These are phyloP conservation scores for Cladosporium halotolerans DNA, from an alignment of 2,329 filamentous ascomycete genomes.

Conservation along the genomic window DNA sequence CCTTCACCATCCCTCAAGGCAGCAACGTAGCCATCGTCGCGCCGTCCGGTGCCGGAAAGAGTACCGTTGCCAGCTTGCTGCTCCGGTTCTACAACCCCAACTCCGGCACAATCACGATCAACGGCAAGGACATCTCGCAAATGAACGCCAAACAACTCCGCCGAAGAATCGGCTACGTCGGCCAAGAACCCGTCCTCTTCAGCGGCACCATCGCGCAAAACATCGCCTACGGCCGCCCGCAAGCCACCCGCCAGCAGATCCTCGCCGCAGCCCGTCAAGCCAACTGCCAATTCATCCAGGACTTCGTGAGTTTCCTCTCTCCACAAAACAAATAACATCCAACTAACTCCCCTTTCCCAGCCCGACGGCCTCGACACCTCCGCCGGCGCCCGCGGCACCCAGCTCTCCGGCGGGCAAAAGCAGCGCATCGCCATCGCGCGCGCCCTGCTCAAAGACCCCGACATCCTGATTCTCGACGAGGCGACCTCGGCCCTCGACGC, in stretches of 20 bases:
- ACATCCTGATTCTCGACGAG: conserved; percentile 95
- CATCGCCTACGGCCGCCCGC: conserved; percentile 82
- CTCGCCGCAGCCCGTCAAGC: conserved; percentile 81
- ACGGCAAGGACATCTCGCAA: conserved; percentile 71
- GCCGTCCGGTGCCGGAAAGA: conserved; percentile 92
- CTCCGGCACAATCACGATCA: conserved; percentile 70
- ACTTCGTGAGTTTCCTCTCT: conserved; percentile 56
- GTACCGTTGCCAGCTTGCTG: conserved; percentile 85
- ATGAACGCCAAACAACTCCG: conserved; percentile 94
- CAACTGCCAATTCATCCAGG: conserved; percentile 93
- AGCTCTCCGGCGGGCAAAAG: conserved; percentile 93
- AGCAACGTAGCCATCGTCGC: conserved; percentile 95
- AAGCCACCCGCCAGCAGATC: conserved; percentile 73
- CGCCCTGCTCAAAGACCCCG: conserved; percentile 88
- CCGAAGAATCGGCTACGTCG: conserved; percentile 87
- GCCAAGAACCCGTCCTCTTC: conserved; percentile 91
- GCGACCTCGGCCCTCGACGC: conserved; percentile 91
- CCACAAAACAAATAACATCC: conserved; percentile 1
- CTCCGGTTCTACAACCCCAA: conserved; percentile 87
- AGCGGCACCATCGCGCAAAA: conserved; percentile 81
- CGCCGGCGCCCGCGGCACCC: conserved; percentile 84
- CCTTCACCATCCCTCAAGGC: conserved; percentile 86
- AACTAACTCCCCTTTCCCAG: conserved; percentile 30
- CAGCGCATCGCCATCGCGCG: conserved; percentile 96
- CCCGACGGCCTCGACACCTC: conserved; percentile 92